Evolutionary conservation across 352 stramenopile species (phyloP), one percentile per base, ranked within the genome.

Genomic region (Phytophthora fragariae): DNA sequence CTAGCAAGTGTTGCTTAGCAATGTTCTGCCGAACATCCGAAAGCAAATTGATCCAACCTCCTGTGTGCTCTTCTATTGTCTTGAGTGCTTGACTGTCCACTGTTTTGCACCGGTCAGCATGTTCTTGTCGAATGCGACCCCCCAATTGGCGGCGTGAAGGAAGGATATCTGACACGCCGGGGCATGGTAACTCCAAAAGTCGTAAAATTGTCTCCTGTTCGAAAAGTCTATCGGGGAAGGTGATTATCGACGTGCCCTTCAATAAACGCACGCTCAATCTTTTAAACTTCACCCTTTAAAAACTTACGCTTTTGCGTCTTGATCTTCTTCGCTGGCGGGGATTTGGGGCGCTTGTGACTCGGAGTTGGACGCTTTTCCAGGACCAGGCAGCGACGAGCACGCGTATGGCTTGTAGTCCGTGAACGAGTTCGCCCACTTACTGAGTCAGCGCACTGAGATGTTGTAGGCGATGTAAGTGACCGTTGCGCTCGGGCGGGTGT

Each of bases 21-120:
- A 71, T 24, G n/a, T 65, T 71, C 41, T 64, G 29, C 56, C 64
- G 61, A 0, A 54, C 55, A 46, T 71, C 56, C 3, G 64, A 49
- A 9, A 70, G 15, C 1, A 70, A 41, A 9, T 65, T 65, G 5
- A 61, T 8, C 1, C 64, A 39, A 8, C 46, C 56, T 6, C 64
- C 47, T 17, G 15, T 60, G 1, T 41, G 7, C 55, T 33, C 33
- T 65, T 35, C 31, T 27, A 65, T 39, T 5, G 35, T 3, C n/a
- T 15, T 15, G 1, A 68, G 24, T 1, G 33, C 55, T 1, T 17
- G 5, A 7, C 24, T 14, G 14, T 35, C 55, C n/a, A 60, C 37
- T 4, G 15, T 49, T 7, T 59, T 56, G 37, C 61, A 68, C 2
- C 24, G n/a, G 1, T n/a, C 5, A 35, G 46, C 56, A 11, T 65